Evolutionary conservation across 148 eudicot genomes (phyloP).

Genomic region (Rhododendron molle): DNA sequence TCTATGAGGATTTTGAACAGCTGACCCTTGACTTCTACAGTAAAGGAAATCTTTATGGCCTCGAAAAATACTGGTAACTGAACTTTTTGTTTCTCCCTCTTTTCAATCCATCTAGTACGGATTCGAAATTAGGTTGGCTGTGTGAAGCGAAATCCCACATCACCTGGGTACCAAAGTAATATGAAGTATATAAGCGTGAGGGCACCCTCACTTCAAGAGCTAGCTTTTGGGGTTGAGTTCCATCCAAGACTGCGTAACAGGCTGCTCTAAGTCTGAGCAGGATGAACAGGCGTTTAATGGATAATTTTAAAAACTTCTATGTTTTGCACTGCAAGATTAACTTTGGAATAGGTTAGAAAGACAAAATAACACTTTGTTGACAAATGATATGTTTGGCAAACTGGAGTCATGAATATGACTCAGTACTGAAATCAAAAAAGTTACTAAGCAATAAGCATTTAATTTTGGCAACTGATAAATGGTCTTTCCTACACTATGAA

Average conservation of each 20-base stretch:
- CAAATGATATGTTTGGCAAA: not conserved
- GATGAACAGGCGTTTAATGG: not conserved
- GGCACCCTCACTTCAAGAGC: not conserved
- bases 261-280: not conserved
- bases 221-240: too few species aligned
- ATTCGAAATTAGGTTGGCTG: not conserved
- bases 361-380: not conserved
- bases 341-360: not conserved
- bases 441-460: not conserved
- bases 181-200: not conserved
- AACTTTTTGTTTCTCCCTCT: not conserved
- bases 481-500: not conserved
- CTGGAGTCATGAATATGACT: not conserved
- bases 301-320: not conserved
- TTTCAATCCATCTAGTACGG: not conserved
- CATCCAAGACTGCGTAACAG: too few species aligned
- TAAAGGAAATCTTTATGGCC: conserved; percentile 88
- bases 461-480: not conserved
- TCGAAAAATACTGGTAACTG: conserved; percentile 87
- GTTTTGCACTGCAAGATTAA: not conserved
- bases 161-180: not conserved
- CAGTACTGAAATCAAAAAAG: not conserved
- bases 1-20: conserved; percentile 75
- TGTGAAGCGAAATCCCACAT: not conserved
- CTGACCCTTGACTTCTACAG: conserved; percentile 63